Evolutionary conservation across 2,329 filamentous ascomycete genomes (phyloP), one percentile per base, ranked within the genome.

Genomic region (Colletotrichum orchidophilum): DNA sequence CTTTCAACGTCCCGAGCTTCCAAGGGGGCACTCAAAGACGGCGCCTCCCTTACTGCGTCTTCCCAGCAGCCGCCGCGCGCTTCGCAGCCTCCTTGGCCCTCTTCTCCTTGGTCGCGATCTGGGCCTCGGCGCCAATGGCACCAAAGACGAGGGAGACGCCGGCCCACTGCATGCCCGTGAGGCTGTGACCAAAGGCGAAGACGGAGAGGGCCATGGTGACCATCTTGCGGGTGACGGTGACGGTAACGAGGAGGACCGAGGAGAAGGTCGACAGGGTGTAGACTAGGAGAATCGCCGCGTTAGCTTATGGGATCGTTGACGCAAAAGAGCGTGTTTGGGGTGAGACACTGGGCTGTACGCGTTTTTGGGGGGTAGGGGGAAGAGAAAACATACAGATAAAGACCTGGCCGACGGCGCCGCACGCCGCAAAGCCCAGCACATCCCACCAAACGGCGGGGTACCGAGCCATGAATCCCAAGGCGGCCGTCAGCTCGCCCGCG

Each of bases 141-240:
- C 95, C 95, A 84, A 99, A 99, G 9, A 99, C 96, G 70, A 99
- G 86, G 0, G 89, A 92, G 35, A 99, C 95, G 73, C 96, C 96
- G 7, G 97, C 84, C 94, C 95, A 97, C 84, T 99, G 96, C 88
- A 96, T 97, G n/a, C 86, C 83, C 31, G 90, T 93, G 59, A 99
- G 87, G 73, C 88, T 90, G 81, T 99, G 96, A 31, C 96, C 96
- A 80, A 98, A 99, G 83, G 94, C 95, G 72, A 98, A 86, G 31
- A 99, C 96, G 64, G 94, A 97, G 62, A 98, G 87, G 71, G 98
- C 94, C 96, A 99, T 99, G 75, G 96, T 98, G 80, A 98, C 89
- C 96, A 99, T 99, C 86, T 99, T 99, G 78, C 96, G 89, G 55
- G 96, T 99, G 55, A 99, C 96, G 2, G 95, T 99, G 3, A 99